Conservation (phyloP, 306 rosid genomes). For the Rubus idaeus region DNA sequence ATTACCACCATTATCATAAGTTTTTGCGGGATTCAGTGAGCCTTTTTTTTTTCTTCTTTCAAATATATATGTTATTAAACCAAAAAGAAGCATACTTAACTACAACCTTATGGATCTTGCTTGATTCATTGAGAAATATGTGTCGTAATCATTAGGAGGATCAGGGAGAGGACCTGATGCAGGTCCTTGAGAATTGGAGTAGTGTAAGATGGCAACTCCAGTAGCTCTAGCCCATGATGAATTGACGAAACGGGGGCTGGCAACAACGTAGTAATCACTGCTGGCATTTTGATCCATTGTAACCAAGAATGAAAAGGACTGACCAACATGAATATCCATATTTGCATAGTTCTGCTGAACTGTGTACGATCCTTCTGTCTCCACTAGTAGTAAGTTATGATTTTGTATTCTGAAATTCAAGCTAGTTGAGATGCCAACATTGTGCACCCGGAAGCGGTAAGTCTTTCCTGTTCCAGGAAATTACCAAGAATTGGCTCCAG, state of each 20-base stretch:
- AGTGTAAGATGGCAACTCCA: conserved; percentile 74
- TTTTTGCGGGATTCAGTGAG: background rate
- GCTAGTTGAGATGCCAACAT: conserved; percentile 82
- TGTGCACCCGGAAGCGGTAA: conserved; percentile 72
- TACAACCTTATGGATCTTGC: conserved; percentile 84
- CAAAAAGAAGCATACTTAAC: conserved; percentile 22
- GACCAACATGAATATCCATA: conserved; percentile 89
- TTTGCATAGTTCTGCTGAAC: conserved; percentile 67
- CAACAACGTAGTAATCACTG: conserved; percentile 76
- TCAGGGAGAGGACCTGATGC: conserved; percentile 83
- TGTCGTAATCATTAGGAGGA: conserved; percentile 55
- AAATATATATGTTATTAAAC: conserved; percentile 11
- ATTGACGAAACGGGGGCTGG: conserved; percentile 78
- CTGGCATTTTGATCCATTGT: conserved; percentile 89
- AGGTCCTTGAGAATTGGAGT: conserved; percentile 75
- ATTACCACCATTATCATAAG: background rate
- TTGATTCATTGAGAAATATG: conserved; percentile 77
- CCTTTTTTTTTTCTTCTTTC: background rate
- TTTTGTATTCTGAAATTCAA: conserved; percentile 77
- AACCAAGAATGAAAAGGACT: conserved; percentile 82
- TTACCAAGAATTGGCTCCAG: conserved; percentile 9
- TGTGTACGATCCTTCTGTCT: conserved; percentile 85
- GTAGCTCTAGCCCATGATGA: conserved; percentile 62
- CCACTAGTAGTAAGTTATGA: conserved; percentile 76
- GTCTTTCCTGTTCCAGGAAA: conserved; percentile 65